Percentiles rank a stretch among this genome's conserved stretches.
Evolutionary conservation across 2,329 filamentous ascomycete species (phyloP).

Genomic region (Fusarium sulawesiense): DNA sequence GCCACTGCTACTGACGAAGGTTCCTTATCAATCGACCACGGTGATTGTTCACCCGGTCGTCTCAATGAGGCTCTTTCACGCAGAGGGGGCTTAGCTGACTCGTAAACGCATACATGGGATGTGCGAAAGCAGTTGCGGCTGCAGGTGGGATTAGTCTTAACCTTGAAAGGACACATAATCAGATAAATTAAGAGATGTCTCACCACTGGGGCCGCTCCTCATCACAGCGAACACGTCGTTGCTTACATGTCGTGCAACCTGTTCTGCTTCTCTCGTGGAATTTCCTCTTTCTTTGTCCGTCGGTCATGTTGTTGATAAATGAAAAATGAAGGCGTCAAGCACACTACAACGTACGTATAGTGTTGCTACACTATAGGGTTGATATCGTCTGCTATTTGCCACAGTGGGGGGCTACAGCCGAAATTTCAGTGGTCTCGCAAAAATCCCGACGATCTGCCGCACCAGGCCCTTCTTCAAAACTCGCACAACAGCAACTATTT

Average conservation of each 20-base stretch:
- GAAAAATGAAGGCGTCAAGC: neutral
- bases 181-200: neutral
- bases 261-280: neutral
- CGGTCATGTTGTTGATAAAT: neutral
- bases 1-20: neutral
- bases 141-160: neutral
- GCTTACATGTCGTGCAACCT: neutral
- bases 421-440: neutral
- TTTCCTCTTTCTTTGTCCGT: neutral
- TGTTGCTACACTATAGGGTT: neutral
- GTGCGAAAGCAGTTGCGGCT: neutral
- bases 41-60: neutral
- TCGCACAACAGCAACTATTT: too few relatives aligned
- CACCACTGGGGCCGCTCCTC: neutral
- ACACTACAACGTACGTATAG: neutral
- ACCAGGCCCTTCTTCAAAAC: neutral
- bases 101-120: neutral
- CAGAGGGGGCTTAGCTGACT: neutral
- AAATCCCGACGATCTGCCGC: neutral
- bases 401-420: too few relatives aligned
- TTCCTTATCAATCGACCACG: neutral
- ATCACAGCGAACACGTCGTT: neutral
- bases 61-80: neutral
- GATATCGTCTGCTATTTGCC: neutral
- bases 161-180: neutral